Conservation (phyloP, 495 filamentous ascomycete genomes). For the Xylaria venustula region DNA sequence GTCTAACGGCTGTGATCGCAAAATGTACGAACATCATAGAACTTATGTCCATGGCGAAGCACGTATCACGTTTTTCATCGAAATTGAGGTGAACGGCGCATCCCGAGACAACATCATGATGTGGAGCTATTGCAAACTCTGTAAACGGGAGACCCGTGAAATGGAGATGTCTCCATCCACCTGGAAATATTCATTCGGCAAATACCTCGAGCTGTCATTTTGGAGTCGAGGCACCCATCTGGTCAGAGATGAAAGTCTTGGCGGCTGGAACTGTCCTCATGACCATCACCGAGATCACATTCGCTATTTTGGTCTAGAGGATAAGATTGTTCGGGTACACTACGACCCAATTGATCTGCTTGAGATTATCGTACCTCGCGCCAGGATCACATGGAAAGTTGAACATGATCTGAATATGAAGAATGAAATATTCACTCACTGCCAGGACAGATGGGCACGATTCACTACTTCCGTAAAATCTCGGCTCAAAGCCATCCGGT, state of each 20-base stretch:
- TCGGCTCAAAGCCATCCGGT: conserved; percentile 81
- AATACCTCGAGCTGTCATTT: conserved; percentile 95
- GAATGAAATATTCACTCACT: conserved; percentile 82
- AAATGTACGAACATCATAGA: conserved; percentile 89
- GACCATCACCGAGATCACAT: conserved; percentile 91
- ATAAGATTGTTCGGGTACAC: conserved; percentile 82
- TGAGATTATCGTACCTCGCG: conserved; percentile 91
- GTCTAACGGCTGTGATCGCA: conserved; percentile 80
- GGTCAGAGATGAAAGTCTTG: conserved; percentile 59
- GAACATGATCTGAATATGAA: conserved; percentile 87
- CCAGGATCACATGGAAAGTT: conserved; percentile 93
- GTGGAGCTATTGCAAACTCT: conserved; percentile 96
- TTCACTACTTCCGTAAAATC: conserved; percentile 85
- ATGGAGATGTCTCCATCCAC: conserved; percentile 92
- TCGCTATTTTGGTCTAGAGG: conserved; percentile 85
- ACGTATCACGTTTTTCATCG: conserved; percentile 83
- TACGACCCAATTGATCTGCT: conserved; percentile 89
- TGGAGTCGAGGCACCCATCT: conserved; percentile 85
- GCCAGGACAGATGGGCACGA: conserved; percentile 73
- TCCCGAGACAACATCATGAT: conserved; percentile 75
- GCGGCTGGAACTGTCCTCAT: conserved; percentile 65
- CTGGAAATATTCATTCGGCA: conserved; percentile 98
- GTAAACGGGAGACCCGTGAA: conserved; percentile 82
- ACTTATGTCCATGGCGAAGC: conserved; percentile 98
- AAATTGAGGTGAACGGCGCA: conserved; percentile 55